Conservation (phyloP, 176 grass and related monocot species). For the Juncus inflexus region DNA sequence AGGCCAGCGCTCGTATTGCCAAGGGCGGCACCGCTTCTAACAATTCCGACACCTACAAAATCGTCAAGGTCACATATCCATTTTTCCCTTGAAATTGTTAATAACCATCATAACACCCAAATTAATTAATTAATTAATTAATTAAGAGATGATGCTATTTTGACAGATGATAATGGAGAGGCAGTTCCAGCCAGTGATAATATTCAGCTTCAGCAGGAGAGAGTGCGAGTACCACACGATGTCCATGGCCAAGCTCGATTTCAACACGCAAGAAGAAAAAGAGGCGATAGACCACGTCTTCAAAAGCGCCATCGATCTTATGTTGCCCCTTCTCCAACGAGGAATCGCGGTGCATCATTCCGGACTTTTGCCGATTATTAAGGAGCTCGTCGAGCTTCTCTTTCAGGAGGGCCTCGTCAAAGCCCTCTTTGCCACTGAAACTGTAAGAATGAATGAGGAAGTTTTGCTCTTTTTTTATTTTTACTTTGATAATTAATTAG, state of each 20-base stretch:
- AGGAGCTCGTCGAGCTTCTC: constrained; percentile 95
- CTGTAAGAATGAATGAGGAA: constrained; percentile 36
- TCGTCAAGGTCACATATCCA: constrained; percentile 54
- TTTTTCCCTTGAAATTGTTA: background rate
- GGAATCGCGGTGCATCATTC: constrained; percentile 93
- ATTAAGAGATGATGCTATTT: background rate
- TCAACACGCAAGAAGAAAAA: constrained; percentile 78
- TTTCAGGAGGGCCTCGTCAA: constrained; percentile 99
- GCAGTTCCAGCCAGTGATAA: constrained; percentile 94
- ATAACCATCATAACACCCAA: background rate
- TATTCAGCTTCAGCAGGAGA: constrained; percentile 93
- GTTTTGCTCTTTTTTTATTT: background rate
- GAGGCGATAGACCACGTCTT: constrained; percentile 72
- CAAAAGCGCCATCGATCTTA: constrained; percentile 73
- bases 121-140: constrained; percentile 16
- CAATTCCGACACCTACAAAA: constrained; percentile 83
- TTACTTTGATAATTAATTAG: constrained; percentile 10
- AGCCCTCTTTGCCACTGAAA: constrained; percentile 99
- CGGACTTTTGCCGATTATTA: constrained; percentile 96
- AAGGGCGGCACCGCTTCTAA: constrained; percentile 72
- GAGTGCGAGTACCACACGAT: constrained; percentile 89
- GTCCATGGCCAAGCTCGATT: constrained; percentile 97
- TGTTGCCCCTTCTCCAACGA: constrained; percentile 78
- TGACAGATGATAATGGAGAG: constrained; percentile 97
- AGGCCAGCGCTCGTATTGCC: constrained; percentile 58